Evolutionary conservation across 768 basidiomycete genomes (phyloP).

Genomic region (Termitomyces sp.): DNA sequence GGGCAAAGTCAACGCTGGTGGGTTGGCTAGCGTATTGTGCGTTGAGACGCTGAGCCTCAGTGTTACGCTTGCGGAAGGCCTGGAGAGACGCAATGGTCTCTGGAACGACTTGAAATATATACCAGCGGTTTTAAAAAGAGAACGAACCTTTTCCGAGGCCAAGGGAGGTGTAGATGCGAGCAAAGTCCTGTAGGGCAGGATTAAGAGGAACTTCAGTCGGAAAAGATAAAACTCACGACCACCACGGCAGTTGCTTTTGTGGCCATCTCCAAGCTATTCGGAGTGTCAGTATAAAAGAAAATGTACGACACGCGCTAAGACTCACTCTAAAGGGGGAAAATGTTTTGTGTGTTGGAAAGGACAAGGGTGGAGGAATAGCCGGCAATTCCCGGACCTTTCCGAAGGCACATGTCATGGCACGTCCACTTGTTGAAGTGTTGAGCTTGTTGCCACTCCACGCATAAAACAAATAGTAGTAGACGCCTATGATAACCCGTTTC

Average conservation of each 20-base stretch:
- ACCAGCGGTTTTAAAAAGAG: background rate
- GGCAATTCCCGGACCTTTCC: slow-evolving; percentile 36
- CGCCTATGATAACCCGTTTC: too few relatives aligned
- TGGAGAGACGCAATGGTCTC: slow-evolving; percentile 89
- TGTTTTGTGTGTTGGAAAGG: slow-evolving; percentile 17
- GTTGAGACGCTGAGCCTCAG: slow-evolving; percentile 76
- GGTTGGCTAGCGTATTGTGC: slow-evolving; percentile 61
- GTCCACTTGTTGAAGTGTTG: too few relatives aligned
- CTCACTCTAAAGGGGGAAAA: slow-evolving; percentile 15
- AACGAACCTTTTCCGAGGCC: slow-evolving; percentile 81
- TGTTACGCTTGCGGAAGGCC: slow-evolving; percentile 94
- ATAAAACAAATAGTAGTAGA: too few relatives aligned
- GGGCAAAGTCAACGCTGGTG: slow-evolving; percentile 81
- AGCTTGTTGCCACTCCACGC: too few relatives aligned
- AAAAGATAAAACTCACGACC: slow-evolving; percentile 39
- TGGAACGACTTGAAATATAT: slow-evolving; percentile 23
- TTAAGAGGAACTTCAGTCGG: background rate
- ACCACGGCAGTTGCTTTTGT: slow-evolving; percentile 66
- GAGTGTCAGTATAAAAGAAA: slow-evolving; percentile 5
- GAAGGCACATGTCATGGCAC: background rate
- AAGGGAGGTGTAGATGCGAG: slow-evolving; percentile 76
- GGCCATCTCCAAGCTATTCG: slow-evolving; percentile 43
- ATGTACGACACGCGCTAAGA: slow-evolving; percentile 10
- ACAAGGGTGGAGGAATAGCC: slow-evolving; percentile 20
- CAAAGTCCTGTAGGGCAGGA: slow-evolving; percentile 56